Conservation (phyloP, 2,329 filamentous ascomycete species). For the Alternaria hordeiaustralica region DNA sequence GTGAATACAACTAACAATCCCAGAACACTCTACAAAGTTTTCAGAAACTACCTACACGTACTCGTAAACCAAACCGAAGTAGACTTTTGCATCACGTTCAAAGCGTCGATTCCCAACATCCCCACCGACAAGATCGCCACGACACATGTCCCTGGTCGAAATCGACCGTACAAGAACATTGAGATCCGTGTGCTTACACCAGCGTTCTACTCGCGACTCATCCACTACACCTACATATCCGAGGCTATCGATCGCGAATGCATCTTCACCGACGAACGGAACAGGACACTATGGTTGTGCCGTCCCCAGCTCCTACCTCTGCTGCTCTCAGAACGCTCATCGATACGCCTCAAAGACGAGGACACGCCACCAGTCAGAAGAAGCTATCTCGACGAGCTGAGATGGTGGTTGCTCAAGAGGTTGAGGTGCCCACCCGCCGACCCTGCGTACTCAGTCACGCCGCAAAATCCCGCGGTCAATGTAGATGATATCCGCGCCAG, state of each 20-base stretch:
- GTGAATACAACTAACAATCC: constrained; percentile 12
- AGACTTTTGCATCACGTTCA: constrained; percentile 61
- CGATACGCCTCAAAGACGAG: constrained; percentile 46
- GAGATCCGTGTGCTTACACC: constrained; percentile 68
- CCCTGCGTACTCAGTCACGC: constrained; percentile 44
- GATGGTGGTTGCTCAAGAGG: constrained; percentile 48
- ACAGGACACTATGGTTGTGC: constrained; percentile 64
- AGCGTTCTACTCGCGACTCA: constrained; percentile 70
- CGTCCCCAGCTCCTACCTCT: constrained; percentile 58
- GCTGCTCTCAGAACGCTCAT: constrained; percentile 22
- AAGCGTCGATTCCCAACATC: constrained; percentile 55
- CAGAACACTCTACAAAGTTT: constrained; percentile 47
- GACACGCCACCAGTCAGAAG: not conserved
- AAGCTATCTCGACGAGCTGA: constrained; percentile 30
- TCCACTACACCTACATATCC: constrained; percentile 67
- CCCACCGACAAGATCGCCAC: constrained; percentile 27
- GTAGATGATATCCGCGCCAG: constrained; percentile 48
- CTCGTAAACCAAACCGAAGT: constrained; percentile 57
- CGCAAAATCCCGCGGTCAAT: constrained; percentile 16
- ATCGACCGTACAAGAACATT: constrained; percentile 47
- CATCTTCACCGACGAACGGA: constrained; percentile 59
- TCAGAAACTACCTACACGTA: constrained; percentile 50
- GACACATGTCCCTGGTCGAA: constrained; percentile 21
- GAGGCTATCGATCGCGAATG: constrained; percentile 68
- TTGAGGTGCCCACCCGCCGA: constrained; percentile 51